Conservation (phyloP, 2,329 filamentous ascomycete genomes). For the Clonostachys solani region DNA sequence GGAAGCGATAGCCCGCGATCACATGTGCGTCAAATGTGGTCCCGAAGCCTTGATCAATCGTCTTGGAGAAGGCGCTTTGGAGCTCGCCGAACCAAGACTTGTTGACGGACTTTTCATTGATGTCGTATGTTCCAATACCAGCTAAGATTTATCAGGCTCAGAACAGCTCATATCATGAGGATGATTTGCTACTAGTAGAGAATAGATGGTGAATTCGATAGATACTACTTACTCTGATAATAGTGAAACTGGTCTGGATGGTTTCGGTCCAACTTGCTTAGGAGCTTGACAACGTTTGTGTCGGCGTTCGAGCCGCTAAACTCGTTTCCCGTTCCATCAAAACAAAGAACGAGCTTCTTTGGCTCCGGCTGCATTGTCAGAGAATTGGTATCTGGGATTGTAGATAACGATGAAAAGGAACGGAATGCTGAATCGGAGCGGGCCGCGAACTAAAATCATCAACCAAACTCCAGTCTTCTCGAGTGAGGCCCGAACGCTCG, state of each 20-base stretch:
- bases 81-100: conserved; percentile 25
- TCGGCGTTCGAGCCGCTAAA: conserved; percentile 41
- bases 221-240: conserved; percentile 34
- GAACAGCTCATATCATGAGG: neutral
- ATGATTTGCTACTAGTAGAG: neutral
- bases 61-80: conserved; percentile 27
- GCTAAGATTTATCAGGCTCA: conserved; percentile 15
- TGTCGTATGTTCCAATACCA: conserved; percentile 45
- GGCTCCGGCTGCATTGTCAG: conserved; percentile 8
- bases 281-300: conserved; percentile 49
- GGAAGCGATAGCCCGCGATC: conserved; percentile 45
- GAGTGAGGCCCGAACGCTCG: too few relatives aligned
- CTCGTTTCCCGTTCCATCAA: conserved; percentile 42
- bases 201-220: neutral
- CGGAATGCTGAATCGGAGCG: too few relatives aligned
- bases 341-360: conserved; percentile 40
- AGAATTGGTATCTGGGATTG: too few relatives aligned
- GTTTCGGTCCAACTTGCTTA: conserved; percentile 38
- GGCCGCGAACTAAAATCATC: too few relatives aligned
- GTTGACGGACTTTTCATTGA: conserved; percentile 34
- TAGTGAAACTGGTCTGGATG: conserved; percentile 40
- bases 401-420: too few relatives aligned
- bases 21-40: conserved; percentile 47
- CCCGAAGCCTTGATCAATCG: conserved; percentile 36
- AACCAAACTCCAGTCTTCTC: too few relatives aligned